Base-by-base conservation (phyloP, 208 protist species). In the Wallacemonas sp. region DNA sequence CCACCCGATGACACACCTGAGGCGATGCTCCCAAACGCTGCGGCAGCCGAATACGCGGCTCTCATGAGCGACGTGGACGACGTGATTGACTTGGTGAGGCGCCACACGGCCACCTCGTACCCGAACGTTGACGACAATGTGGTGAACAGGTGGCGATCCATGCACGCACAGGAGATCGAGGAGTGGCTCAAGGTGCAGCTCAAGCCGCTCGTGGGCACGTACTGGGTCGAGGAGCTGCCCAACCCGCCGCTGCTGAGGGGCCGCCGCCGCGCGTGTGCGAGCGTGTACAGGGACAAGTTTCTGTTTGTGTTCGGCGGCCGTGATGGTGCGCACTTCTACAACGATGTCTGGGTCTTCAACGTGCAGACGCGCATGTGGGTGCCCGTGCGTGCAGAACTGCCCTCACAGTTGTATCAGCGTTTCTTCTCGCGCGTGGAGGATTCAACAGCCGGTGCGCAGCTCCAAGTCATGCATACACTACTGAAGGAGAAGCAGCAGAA, bases 281-380 rank as follows among this genome's bases (percentile, higher is more conserved):
- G 72, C 6, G 82, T 85, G 2, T 83, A 76, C 64, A 49, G 67
- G 17, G 65, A 72, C 41, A 74, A 80, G 19, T 88, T 83, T 65
- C 60, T 92, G 29, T 86, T 83, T 54, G 61, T 92, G 43, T 92
- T 92, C 75, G 82, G 85, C 34, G 85, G 85, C 16, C 72, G 85
- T 26, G 85, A 87, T 29, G 71, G 65, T 16, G 64, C 49, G 61
- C 39, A 21, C 30, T 92, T 88, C 64, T 88, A 82, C 70, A 92
- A 92, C 55, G 85, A 92, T 52, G 61, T 88, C 6, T 92, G 85
- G 85, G 80, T 85, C 12, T 68, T 88, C 19, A 92, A 88, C 68
- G 52, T 56, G 1, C 55, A 72, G 23, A 88, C 81, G 24, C 79
- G 72, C 16, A 68, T 62, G 30, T 92, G 85, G 85, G 58, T 85